phyloP scores from a whole-genome alignment of 2,329 filamentous ascomycete genomes.

The Blastomyces gilchristii region DNA sequence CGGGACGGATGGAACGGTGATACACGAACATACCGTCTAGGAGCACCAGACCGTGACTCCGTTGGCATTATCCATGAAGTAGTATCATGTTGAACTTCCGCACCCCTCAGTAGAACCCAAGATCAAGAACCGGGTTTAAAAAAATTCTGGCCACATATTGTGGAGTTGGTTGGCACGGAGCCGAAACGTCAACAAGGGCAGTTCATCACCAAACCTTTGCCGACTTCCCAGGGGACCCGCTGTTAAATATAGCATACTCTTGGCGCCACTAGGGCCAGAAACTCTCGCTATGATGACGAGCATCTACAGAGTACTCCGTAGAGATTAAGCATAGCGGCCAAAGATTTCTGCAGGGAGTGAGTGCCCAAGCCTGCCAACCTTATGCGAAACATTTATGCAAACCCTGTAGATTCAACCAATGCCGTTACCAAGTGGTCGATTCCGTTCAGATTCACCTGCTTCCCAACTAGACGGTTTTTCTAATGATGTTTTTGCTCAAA shows the following conservation, averaged over 20 bases:
- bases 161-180: not conserved
- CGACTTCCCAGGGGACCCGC: not conserved
- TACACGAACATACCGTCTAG: not conserved
- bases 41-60: not conserved
- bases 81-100: not conserved
- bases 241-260: slow-evolving; percentile 1
- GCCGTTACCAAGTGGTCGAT: not conserved
- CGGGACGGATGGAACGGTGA: not conserved
- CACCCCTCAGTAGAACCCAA: not conserved
- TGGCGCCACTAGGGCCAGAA: not conserved
- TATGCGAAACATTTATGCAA: not conserved
- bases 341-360: not conserved
- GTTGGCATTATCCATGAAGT: not conserved
- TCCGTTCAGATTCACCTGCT: not conserved
- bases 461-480: not conserved
- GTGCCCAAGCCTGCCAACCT: not conserved
- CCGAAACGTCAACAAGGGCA: not conserved
- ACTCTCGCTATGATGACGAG: not conserved
- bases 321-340: not conserved
- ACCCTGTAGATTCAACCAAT: not conserved
- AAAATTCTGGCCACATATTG: not conserved
- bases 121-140: not conserved
- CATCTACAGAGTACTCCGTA: not conserved
- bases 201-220: not conserved
- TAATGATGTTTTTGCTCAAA: not conserved